Evolutionary conservation across 805 yeast species (phyloP).

Genomic region (Candida ovalis): DNA sequence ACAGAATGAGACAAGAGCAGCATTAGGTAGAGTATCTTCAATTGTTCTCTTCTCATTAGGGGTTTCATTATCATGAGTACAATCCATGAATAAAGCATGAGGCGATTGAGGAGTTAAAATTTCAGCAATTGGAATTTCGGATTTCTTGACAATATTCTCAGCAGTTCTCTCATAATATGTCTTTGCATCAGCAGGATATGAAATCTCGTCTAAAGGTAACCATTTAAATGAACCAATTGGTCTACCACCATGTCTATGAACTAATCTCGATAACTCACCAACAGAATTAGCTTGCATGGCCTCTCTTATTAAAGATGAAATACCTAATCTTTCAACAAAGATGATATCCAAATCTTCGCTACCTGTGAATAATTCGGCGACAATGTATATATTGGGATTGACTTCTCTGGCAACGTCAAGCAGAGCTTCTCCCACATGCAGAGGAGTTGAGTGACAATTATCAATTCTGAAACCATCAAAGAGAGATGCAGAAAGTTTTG

Average conservation of each 20-base stretch:
- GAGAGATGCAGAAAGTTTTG: slow-evolving; percentile 62
- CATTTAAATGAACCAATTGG: slow-evolving; percentile 91
- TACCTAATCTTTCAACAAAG: slow-evolving; percentile 86
- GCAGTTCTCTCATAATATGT: slow-evolving; percentile 19
- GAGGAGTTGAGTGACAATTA: slow-evolving; percentile 93
- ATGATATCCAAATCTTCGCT: slow-evolving; percentile 86
- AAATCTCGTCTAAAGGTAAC: slow-evolving; percentile 69
- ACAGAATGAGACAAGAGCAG: slow-evolving; percentile 90
- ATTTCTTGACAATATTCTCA: slow-evolving; percentile 35
- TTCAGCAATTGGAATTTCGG: slow-evolving; percentile 68
- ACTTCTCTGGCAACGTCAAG: slow-evolving; percentile 83
- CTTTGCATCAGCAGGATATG: slow-evolving; percentile 56
- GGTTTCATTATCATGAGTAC: slow-evolving; percentile 93
- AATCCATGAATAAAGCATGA: slow-evolving; percentile 95
- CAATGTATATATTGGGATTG: slow-evolving; percentile 85
- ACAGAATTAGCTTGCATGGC: slow-evolving; percentile 97
- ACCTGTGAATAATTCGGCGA: slow-evolving; percentile 92
- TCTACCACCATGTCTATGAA: slow-evolving; percentile 91
- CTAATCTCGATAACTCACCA: slow-evolving; percentile 76
- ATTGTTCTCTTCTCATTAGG: slow-evolving; percentile 87
- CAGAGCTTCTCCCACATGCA: slow-evolving; percentile 88
- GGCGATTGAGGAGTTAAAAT: slow-evolving; percentile 68
- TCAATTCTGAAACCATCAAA: slow-evolving; percentile 92
- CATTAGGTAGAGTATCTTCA: slow-evolving; percentile 92
- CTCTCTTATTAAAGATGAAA: slow-evolving; percentile 85